Percentiles rank a stretch among this genome's conserved stretches.
Conservation (phyloP, 345 rosid species). For the Hibiscus syriacus region DNA sequence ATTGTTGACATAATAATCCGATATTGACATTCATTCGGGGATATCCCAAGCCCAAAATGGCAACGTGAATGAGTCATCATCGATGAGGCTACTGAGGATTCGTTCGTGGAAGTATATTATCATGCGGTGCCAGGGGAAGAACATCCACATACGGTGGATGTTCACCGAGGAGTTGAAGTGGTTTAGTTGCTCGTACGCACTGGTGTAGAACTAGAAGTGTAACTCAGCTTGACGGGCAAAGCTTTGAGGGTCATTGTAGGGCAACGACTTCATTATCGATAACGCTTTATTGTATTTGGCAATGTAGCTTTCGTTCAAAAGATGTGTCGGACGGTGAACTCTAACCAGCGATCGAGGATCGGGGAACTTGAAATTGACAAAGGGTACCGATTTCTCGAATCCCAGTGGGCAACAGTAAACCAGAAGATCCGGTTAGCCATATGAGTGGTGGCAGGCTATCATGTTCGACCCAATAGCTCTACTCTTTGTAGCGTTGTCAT, state of each 20-base stretch:
- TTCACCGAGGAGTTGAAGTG: background rate
- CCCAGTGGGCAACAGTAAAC: too few species aligned
- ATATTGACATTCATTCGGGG: slow-evolving; percentile 6
- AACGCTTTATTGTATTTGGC: too few species aligned
- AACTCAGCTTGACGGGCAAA: slow-evolving; percentile 9
- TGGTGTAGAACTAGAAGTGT: slow-evolving; percentile 6
- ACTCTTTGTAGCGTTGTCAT: too few species aligned
- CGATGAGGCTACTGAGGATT: slow-evolving; percentile 8
- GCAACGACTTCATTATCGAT: slow-evolving; percentile 19
- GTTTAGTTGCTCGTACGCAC: too few species aligned
- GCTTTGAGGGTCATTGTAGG: slow-evolving; percentile 12
- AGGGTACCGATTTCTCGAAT: too few species aligned
- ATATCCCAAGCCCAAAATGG: slow-evolving; percentile 19
- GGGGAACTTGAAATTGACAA: too few species aligned
- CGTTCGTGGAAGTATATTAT: slow-evolving; percentile 15
- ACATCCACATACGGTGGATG: slow-evolving; percentile 9
- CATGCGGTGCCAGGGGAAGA: too few species aligned
- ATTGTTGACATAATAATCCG: background rate
- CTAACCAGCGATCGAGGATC: background rate
- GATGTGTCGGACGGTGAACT: background rate
- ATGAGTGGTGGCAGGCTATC: too few species aligned
- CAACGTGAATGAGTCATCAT: slow-evolving; percentile 9
- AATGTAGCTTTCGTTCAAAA: background rate
- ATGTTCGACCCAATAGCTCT: too few species aligned
- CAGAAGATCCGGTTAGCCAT: too few species aligned